These are phyloP conservation scores for Lentithecium fluviatile DNA, from an alignment of 495 filamentous ascomycete genomes.

Conservation along the genomic window DNA sequence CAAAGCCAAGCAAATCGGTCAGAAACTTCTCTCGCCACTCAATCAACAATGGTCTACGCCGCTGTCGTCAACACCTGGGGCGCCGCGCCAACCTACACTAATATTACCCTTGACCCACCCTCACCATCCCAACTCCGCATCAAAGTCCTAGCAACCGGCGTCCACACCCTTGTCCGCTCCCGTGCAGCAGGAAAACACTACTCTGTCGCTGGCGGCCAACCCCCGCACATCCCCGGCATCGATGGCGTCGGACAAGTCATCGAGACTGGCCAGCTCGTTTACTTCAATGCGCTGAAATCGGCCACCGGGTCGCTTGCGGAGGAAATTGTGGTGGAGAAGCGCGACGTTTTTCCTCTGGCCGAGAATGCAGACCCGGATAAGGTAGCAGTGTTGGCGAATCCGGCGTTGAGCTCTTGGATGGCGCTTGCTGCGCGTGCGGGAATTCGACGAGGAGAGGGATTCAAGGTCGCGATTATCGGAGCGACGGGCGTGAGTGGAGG, in stretches of 20 bases:
- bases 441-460: slow-evolving; percentile 36
- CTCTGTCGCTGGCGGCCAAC: slow-evolving; percentile 33
- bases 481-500: slow-evolving; percentile 48
- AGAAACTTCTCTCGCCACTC: too few relatives aligned
- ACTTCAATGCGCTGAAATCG: slow-evolving; percentile 41
- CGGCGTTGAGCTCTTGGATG: slow-evolving; percentile 49
- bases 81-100: slow-evolving; percentile 23
- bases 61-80: slow-evolving; percentile 34
- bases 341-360: slow-evolving; percentile 37
- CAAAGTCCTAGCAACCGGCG: slow-evolving; percentile 41
- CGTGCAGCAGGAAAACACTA: slow-evolving; percentile 49
- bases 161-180: slow-evolving; percentile 48
- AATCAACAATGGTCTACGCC: slow-evolving; percentile 25
- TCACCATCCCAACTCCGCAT: slow-evolving; percentile 33
- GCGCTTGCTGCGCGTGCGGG: slow-evolving; percentile 42
- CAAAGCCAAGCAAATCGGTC: too few relatives aligned
- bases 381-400: slow-evolving; percentile 50
- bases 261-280: slow-evolving; percentile 42
- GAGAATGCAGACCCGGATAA: slow-evolving; percentile 43
- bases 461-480: slow-evolving; percentile 48
- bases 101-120: slow-evolving; percentile 17
- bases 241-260: slow-evolving; percentile 44
- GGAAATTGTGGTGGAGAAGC: slow-evolving; percentile 43
- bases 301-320: slow-evolving; percentile 40
- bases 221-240: slow-evolving; percentile 45